Base-by-base conservation (phyloP, 345 rosid species). In the Syzygium grande region DNA sequence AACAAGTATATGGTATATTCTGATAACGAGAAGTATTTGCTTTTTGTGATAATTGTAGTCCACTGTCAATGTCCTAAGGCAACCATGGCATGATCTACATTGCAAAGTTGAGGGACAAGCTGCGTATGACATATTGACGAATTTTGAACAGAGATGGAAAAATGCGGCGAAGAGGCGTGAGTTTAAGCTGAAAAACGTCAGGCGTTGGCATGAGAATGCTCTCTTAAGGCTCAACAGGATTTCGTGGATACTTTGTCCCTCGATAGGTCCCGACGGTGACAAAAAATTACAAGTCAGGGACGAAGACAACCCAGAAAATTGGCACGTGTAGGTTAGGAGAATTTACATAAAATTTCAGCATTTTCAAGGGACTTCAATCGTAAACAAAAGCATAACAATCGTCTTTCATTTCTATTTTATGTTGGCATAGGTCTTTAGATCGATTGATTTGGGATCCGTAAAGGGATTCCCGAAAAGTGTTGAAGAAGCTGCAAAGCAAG, bases 61-160 rank as follows among this genome's bases (percentile, higher is more conserved):
- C 38, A 34, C 38, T 34, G 3, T 34, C 38, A 34, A 34, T 34
- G 38, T 34, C 38, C 38, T 3, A 22, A 93, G 97, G 87, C 95
- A 95, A 90, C 96, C 95, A 2, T 94, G 98, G 98, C 95, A 95
- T 87, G 96, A 95, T 87, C 68, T 93, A 79, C 95, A 95, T 78
- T 95, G 95, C 89, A 93, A 92, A 88, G 88, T 94, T n/a, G 98
- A 94, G 86, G 96, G 96, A 49, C 93, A 96, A 73, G 98, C 95
- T 85, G 96, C 95, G 43, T 90, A 94, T 38, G 96, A 94, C 87
- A 85, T 92, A 89, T 83, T 93, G 87, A 92, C 88, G 84, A 92
- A 94, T 84, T 93, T 95, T 73, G 93, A 92, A 68, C 93, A 95
- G 89, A 90, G 94, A 90, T 95, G 95, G 94, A 90, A 59, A 80